Base-by-base conservation (phyloP, 306 rosid species). In the Malus sylvestris region DNA sequence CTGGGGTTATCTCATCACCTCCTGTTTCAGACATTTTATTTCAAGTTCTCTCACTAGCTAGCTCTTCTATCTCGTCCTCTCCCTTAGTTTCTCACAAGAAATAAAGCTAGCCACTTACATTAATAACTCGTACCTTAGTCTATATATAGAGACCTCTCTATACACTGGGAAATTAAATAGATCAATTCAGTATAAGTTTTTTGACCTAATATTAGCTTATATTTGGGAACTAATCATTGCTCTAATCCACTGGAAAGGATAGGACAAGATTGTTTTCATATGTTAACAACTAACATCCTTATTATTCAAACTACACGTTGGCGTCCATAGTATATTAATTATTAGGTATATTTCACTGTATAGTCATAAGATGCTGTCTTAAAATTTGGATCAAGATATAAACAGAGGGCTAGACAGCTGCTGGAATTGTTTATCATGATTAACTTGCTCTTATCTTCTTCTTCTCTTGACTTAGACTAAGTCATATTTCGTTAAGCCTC, bases 371-470 rank as follows among this genome's bases (percentile, higher is more conserved):
- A 29, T 67, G 73, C 63, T 44, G 68, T 67, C 61, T 44, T 29
- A 20, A 55, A 64, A 13, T 22, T 55, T 79, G 52, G 60, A 70
- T 23, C 40, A 27, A 18, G 32, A 44, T 62, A 6, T 4, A 23
- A 20, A 75, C 25, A 16, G 15, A 11, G 22, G 63, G 57, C 62
- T 4, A 57, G 25, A 2, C 13, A 64, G 29, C 15, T 6, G 55
- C 22, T 55, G 53, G 71, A 35, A 38, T 53, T 51, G 42, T 53
- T 67, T 23, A 20, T 58, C 67, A 4, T 7, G 14, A 19, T 79
- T 72, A 42, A 18, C 1, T 44, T 67, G 73, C 33, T 4, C 76
- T 71, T 78, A 78, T 78, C 55, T 30, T 14, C 19, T 40, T 72
- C n/a, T 27, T 33, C 53, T 29, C 59, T 62, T 32, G 57, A 78